Evolutionary conservation across 164 flowering plant species (phyloP), one percentile per base, ranked within the genome.

Genomic region (Umbilicus rupestris): DNA sequence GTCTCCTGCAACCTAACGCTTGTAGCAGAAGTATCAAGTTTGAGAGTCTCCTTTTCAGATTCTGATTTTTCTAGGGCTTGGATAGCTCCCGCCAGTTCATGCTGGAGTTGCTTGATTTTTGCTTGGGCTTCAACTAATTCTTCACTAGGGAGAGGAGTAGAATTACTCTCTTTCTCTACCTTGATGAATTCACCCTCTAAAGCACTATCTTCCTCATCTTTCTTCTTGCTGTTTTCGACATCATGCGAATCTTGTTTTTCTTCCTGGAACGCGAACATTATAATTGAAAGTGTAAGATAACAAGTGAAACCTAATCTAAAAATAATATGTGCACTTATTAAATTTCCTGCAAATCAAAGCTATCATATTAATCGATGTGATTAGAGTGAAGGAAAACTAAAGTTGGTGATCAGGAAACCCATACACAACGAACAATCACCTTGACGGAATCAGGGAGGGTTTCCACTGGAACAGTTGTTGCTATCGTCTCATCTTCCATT

Each of bases 121-220:
- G 87, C 96, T 71, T 81, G 76, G 7, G 85, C 77, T 77, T 87
- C 90, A 15, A 84, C 58, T 7, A 82, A 47, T 46, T 85, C 88
- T 71, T 83, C 79, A 68, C 68, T 80, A 10, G 71, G 62, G 52
- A 39, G 26, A 15, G 81, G 69, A 72, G 67, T 33, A 7, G 66
- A 37, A 12, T 66, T 65, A 35, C 79, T 65, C 44, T 71, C 97
- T 78, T 78, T 89, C 73, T 94, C 99, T n/a, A 94, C 90, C 78
- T 94, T 94, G 35, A 94, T 85, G 78, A 94, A 94, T 65, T 87
- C 97, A 26, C 88, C 95, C 70, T 85, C 96, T 37, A 85, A 66
- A 37, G 81, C 62, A 39, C 76, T 73, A 73, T 92, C 96, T 44
- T 90, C 92, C 28, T 88, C 95, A 26, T 83, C 85, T 77, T 85